These are phyloP conservation scores for Komagataella ulmi DNA, from an alignment of 805 yeast genomes.

Conservation along the genomic window DNA sequence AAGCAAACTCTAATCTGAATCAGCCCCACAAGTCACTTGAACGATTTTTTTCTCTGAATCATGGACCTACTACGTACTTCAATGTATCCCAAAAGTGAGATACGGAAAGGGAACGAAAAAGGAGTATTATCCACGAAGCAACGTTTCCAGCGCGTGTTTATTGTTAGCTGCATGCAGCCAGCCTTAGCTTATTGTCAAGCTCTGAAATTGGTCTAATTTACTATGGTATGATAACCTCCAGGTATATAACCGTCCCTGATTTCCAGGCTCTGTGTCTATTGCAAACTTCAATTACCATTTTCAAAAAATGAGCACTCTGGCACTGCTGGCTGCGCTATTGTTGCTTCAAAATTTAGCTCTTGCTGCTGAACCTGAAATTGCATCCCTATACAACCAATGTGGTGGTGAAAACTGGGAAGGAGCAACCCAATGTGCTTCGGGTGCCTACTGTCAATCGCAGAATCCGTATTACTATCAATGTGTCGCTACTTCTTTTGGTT, in stretches of 20 bases:
- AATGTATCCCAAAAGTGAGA: too few species aligned
- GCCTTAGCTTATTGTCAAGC: too few species aligned
- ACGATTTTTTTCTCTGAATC: too few species aligned
- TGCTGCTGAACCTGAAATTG: not conserved
- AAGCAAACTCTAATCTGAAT: too few species aligned
- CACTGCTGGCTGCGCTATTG: not conserved
- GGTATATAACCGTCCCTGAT: not conserved
- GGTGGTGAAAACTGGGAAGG: slow-evolving; percentile 10
- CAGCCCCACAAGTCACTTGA: too few species aligned
- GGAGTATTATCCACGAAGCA: too few species aligned
- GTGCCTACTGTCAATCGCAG: slow-evolving; percentile 10
- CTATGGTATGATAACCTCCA: not conserved
- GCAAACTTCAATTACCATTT: not conserved
- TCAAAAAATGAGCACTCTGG: not conserved
- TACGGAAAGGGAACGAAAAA: too few species aligned
- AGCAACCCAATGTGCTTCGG: slow-evolving; percentile 9
- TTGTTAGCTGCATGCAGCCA: too few species aligned
- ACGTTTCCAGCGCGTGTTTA: too few species aligned
- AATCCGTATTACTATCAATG: slow-evolving; percentile 15
- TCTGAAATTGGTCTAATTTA: too few species aligned
- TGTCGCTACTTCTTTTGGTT: slow-evolving; percentile 3
- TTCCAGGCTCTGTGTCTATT: not conserved
- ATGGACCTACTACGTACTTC: too few species aligned
- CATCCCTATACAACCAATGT: slow-evolving; percentile 11
- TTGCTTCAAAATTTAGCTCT: not conserved